phyloP scores from a whole-genome alignment of 2,329 filamentous ascomycete species.

The Leptographium wingfieldii region DNA sequence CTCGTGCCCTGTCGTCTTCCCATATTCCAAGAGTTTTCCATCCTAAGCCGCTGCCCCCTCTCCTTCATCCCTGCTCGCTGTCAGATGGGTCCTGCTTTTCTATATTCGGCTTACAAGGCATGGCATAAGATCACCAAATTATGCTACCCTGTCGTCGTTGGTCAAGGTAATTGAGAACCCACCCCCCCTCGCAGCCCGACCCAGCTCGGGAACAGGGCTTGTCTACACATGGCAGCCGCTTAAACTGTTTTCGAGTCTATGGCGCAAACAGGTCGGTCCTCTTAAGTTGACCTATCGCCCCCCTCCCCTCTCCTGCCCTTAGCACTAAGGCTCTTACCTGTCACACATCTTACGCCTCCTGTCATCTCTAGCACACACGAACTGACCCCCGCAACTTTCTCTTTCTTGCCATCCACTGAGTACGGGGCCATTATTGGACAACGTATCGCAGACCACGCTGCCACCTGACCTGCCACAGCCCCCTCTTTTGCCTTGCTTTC shows the following conservation, averaged over 20 bases:
- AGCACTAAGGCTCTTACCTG: no score
- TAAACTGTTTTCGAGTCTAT: slow-evolving; percentile 32
- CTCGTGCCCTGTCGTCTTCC: background rate
- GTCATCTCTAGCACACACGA: no score
- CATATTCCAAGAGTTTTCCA: background rate
- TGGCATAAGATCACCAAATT: slow-evolving; percentile 49
- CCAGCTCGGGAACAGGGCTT: slow-evolving; percentile 32
- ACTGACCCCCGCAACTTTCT: no score
- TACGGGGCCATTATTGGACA: slow-evolving; percentile 28
- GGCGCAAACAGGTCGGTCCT: slow-evolving; percentile 23
- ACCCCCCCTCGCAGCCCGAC: slow-evolving; percentile 3
- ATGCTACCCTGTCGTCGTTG: slow-evolving; percentile 36
- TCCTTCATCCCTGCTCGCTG: background rate
- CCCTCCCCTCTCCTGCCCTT: background rate
- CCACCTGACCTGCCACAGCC: no score
- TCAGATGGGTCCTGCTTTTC: slow-evolving; percentile 25
- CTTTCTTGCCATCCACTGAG: background rate
- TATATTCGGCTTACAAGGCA: slow-evolving; percentile 38
- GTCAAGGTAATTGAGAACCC: slow-evolving; percentile 29
- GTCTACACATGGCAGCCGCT: slow-evolving; percentile 35
- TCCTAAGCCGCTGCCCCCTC: background rate
- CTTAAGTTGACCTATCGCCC: slow-evolving; percentile 15
- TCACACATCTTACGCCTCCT: no score
- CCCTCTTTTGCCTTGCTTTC: background rate
- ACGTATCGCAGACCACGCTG: slow-evolving; percentile 27